Percentiles rank a stretch among this genome's conserved stretches.
These are phyloP conservation scores for Plasmodium knowlesi DNA, from an alignment of 169 alveolate genomes.

Conservation along the genomic window DNA sequence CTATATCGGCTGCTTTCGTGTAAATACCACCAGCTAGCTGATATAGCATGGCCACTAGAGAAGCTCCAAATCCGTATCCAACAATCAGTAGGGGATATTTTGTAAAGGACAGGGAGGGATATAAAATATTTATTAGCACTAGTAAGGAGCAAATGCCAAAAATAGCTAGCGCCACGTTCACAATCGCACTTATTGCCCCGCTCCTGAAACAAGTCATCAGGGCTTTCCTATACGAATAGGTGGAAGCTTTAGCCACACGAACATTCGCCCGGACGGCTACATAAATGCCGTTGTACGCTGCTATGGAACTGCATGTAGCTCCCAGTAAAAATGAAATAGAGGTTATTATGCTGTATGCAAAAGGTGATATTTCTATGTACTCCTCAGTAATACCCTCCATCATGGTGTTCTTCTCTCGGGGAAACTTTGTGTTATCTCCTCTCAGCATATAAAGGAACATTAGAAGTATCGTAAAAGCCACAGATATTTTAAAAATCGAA, in stretches of 20 bases:
- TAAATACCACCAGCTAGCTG: constrained; percentile 93
- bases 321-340: constrained; percentile 86
- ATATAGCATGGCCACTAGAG: constrained; percentile 92
- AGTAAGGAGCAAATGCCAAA: constrained; percentile 85
- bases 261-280: constrained; percentile 90
- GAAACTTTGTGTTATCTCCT: constrained; percentile 74
- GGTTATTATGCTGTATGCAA: constrained; percentile 82
- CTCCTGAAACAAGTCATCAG: constrained; percentile 87
- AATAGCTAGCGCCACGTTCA: constrained; percentile 88
- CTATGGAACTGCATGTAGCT: constrained; percentile 86
- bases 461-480: constrained; percentile 77
- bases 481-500: constrained; percentile 84
- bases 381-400: constrained; percentile 13
- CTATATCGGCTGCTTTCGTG: constrained; percentile 94
- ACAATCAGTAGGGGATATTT: constrained; percentile 85
- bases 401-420: neutral
- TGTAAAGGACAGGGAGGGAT: constrained; percentile 64
- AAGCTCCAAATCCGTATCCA: constrained; percentile 93
- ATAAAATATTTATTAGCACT: constrained; percentile 69
- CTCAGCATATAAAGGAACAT: constrained; percentile 79
- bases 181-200: constrained; percentile 89
- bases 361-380: constrained; percentile 74
- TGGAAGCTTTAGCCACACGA: constrained; percentile 88
- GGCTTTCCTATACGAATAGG: constrained; percentile 88
- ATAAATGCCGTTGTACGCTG: constrained; percentile 92